Evolutionary conservation across 192 early-diverging fungal genomes (phyloP), one percentile per base, ranked within the genome.

Genomic region (Entomortierella chlamydospora): DNA sequence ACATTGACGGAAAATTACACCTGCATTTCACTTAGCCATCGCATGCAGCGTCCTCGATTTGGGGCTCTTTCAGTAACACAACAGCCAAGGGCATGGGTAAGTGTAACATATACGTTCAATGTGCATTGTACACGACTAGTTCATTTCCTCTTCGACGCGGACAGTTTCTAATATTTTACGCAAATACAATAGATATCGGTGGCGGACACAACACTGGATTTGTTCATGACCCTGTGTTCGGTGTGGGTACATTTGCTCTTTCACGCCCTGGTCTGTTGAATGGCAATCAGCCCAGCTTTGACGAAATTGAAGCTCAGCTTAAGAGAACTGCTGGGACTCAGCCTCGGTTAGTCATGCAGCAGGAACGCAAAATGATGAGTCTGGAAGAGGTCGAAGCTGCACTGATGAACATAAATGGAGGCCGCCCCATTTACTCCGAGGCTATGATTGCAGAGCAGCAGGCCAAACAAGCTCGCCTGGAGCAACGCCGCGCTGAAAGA

Each of bases 381-480:
- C 70, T 94, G 82, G 93, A 87, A 7, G 93, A 94, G 53, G 83
- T 94, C 0, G 93, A 94, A 67, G 88, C 91, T 47, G 83, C 90
- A 3, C 26, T 93, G 72, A 76, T 78, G 68, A 81, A 72, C 63
- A 83, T 73, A 43, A 80, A 83, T 39, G 79, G 69, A 34, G 73
- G 81, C 29, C 82, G 69, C 28, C 83, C 67, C 57, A 79, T 71
- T 45, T 81, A 85, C 65, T 64, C 72, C 11, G 57, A 81, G 63
- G 69, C 65, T n/a, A 67, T 82, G 81, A 65, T 77, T 62, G 60
- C 83, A 13, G 57, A 69, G 25, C 50, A 70, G 53, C 61, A 82
- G 50, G 62, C 66, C 34, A 81, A 68, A 55, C 66, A 53, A 22
- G 78, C 37, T 10, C 68, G 76, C 23, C 37, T 68, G 31, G 73